Evolutionary conservation across 2,329 filamentous ascomycete genomes (phyloP), one percentile per base, ranked within the genome.

Genomic region (Trichoderma hamatum): DNA sequence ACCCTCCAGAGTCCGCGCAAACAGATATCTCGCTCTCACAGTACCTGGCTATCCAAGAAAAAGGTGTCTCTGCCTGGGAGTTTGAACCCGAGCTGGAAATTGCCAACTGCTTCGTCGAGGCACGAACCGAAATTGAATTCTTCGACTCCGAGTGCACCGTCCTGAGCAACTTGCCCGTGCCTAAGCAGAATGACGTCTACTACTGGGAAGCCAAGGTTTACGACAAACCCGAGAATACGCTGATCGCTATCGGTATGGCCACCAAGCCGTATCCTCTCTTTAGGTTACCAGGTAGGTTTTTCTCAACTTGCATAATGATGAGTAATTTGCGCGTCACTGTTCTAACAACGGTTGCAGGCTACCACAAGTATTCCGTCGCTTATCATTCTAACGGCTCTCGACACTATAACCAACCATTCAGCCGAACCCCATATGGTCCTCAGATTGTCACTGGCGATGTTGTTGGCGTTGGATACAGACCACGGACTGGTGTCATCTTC

Each of bases 191-290:
- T 77, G 96, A 99, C 77, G 95, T 98, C 13, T 99, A 99, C 80
- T 99, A 99, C 81, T 99, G 96, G 96, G 96, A 99, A 80, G 92
- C 94, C 68, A 99, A 99, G 84, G 91, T 99, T 65, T 99, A 96
- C 81, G 96, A 99, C 71, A 98, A 98, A 82, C 94, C 96, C 4
- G 96, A 98, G 72, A 89, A 84, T 70, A 97, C 93, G 0, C 83
- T 93, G 73, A 86, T 99, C 71, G 94, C 92, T 77, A 94, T 99
- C 74, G 96, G 96, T 73, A 92, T 99, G 85, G 92, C 92, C 56
- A 99, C 96, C 24, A 99, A 99, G 78, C 96, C 96, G 9, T 99
- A 99, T 79, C 96, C 96, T 21, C 83, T 98, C 59, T 99, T 99
- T 79, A 86, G 96, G 75, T 82, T 99, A 76, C 96, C 96, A 77